Percentiles rank a stretch among this genome's conserved stretches.
Conservation (phyloP, 768 basidiomycete species). For the Phylloporus rhodoxanthus region DNA sequence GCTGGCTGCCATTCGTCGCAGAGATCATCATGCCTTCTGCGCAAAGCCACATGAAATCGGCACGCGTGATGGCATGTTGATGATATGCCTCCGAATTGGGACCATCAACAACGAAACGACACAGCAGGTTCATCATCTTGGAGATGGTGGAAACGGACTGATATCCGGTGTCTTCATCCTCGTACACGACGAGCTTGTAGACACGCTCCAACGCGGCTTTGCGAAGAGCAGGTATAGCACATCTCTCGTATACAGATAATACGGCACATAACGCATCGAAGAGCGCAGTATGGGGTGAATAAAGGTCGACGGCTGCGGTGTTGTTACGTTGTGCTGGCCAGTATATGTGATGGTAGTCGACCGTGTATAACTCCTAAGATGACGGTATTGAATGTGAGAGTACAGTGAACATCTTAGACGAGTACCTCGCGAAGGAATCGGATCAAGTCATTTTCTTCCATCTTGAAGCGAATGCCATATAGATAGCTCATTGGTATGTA, state of each 20-base stretch:
- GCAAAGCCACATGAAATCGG: conserved; percentile 93
- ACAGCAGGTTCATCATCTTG: conserved; percentile 93
- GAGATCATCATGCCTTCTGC: conserved; percentile 91
- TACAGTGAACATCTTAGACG: background rate
- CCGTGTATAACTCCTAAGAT: conserved; percentile 72
- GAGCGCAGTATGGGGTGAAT: conserved; percentile 70
- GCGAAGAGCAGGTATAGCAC: conserved; percentile 67
- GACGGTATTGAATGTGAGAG: background rate
- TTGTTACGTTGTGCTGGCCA: conserved; percentile 92
- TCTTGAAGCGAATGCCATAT: conserved; percentile 63
- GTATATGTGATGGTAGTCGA: conserved; percentile 75
- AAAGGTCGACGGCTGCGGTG: conserved; percentile 71
- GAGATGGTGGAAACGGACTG: conserved; percentile 89
- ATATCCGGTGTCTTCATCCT: conserved; percentile 93
- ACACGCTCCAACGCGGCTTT: no score
- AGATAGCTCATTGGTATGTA: conserved; percentile 91
- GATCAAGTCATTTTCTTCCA: conserved; percentile 71
- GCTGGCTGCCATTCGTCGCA: conserved; percentile 95
- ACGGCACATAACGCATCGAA: conserved; percentile 62
- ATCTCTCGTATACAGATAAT: conserved; percentile 65
- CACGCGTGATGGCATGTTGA: conserved; percentile 66
- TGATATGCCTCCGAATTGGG: conserved; percentile 72
- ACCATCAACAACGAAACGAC: conserved; percentile 71
- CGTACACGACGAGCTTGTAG: no score
- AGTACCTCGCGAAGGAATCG: conserved; percentile 66